Evolutionary conservation across 2,329 filamentous ascomycete species (phyloP).

Genomic region (Thelonectria rubi): DNA sequence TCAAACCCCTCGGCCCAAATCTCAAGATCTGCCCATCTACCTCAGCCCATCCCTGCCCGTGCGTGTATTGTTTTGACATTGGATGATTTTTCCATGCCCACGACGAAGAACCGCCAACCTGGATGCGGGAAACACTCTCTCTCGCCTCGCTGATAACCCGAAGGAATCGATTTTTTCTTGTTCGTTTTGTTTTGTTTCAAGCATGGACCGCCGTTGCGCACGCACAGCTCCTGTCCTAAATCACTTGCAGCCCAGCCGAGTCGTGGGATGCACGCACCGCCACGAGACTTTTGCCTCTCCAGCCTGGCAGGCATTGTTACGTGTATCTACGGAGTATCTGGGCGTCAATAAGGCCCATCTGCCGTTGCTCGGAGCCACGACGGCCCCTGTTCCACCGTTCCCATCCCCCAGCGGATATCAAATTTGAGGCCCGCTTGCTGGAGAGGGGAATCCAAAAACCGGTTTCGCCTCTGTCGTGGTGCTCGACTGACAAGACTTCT

Average conservation of each 20-base stretch:
- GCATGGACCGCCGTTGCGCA: not conserved
- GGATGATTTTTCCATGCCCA: slow-evolving; percentile 29
- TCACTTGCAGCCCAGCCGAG: slow-evolving; percentile 9
- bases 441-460: slow-evolving; percentile 24
- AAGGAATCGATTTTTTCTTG: not conserved
- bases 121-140: slow-evolving; percentile 33
- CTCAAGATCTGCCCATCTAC: slow-evolving; percentile 38
- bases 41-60: slow-evolving; percentile 32
- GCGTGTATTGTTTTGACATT: slow-evolving; percentile 31
- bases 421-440: slow-evolving; percentile 5
- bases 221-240: not conserved
- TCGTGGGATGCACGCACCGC: not conserved
- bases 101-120: slow-evolving; percentile 35
- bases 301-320: slow-evolving; percentile 7
- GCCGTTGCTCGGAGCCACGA: slow-evolving; percentile 22
- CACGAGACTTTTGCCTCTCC: not conserved
- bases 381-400: slow-evolving; percentile 20
- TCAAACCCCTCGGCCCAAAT: slow-evolving; percentile 24
- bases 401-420: not conserved
- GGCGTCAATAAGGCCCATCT: slow-evolving; percentile 22
- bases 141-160: not conserved
- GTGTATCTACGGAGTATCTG: too few species aligned
- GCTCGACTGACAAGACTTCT: too few species aligned
- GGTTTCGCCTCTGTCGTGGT: slow-evolving; percentile 27
- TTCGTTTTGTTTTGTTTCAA: not conserved